Conservation (phyloP, 2,329 filamentous ascomycete species). For the Emergomyces pasteurianus region DNA sequence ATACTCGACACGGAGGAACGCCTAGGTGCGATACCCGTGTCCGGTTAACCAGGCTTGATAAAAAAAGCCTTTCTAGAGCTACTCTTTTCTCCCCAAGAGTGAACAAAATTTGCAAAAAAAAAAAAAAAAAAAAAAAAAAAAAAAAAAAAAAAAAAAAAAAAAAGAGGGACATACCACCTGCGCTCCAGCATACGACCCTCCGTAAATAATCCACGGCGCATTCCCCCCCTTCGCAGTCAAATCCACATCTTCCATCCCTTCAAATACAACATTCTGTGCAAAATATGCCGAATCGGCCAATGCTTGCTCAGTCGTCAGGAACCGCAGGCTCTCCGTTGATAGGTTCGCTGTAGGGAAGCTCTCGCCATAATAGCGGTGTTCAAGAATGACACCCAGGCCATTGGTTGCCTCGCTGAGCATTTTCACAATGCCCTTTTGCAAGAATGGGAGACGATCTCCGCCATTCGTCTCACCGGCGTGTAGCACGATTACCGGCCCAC, state of each 20-base stretch:
- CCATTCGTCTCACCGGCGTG: slow-evolving; percentile 58
- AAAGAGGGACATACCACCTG: slow-evolving; percentile 38
- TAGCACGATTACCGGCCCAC: slow-evolving; percentile 71
- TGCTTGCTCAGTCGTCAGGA: slow-evolving; percentile 72
- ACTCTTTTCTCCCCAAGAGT: neutral
- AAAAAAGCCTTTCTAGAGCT: neutral
- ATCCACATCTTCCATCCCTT: slow-evolving; percentile 55
- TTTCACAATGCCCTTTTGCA: slow-evolving; percentile 67
- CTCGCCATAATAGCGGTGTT: slow-evolving; percentile 77
- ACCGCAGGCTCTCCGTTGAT: slow-evolving; percentile 58
- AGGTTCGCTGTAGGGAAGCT: slow-evolving; percentile 60
- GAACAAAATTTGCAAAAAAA: no score
- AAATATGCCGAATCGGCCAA: slow-evolving; percentile 75
- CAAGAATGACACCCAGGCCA: slow-evolving; percentile 68
- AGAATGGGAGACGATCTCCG: slow-evolving; percentile 50
- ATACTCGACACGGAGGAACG: slow-evolving; percentile 63
- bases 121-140: neutral
- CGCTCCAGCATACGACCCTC: slow-evolving; percentile 71
- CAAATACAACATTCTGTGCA: slow-evolving; percentile 57
- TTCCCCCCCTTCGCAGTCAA: slow-evolving; percentile 46
- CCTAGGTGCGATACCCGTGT: slow-evolving; percentile 20
- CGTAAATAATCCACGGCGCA: slow-evolving; percentile 66
- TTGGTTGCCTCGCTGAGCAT: slow-evolving; percentile 58
- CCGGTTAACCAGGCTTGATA: neutral
- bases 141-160: neutral